Evolutionary conservation across 169 alveolate species (phyloP).

Genomic region (Toxoplasma gondii): DNA sequence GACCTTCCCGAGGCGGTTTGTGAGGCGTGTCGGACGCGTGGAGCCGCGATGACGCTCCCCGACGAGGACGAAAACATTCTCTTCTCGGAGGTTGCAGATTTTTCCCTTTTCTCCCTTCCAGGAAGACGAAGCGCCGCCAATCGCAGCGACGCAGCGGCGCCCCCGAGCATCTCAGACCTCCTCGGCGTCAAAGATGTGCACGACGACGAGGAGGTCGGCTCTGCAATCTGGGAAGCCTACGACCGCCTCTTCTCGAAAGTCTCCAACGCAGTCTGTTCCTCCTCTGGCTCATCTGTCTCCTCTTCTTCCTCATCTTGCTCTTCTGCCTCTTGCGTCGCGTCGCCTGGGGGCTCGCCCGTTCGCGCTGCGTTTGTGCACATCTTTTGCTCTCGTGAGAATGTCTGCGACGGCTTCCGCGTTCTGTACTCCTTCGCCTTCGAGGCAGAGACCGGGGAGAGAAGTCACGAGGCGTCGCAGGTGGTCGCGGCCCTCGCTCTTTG

Average conservation of each 20-base stretch:
- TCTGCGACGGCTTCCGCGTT: neutral
- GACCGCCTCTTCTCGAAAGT: neutral
- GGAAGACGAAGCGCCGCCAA: neutral
- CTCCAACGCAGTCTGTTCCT: neutral
- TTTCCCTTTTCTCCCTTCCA: neutral
- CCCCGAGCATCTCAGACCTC: neutral
- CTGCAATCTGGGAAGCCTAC: neutral
- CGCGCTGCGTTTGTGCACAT: neutral
- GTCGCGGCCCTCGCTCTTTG: neutral
- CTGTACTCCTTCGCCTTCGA: conserved; percentile 12
- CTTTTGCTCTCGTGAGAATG: neutral
- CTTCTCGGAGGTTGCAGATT: neutral
- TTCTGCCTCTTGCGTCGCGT: neutral
- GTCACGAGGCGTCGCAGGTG: neutral
- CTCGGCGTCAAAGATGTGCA: conserved; percentile 1
- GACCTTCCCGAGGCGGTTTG: neutral
- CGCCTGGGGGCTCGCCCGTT: neutral
- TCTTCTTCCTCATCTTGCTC: neutral
- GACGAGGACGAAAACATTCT: conserved; percentile 25
- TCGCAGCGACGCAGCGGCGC: neutral
- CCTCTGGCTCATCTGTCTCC: neutral
- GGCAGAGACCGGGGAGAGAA: neutral
- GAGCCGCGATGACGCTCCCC: neutral
- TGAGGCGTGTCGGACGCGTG: neutral
- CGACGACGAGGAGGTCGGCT: neutral